phyloP scores from a whole-genome alignment of 2,329 filamentous ascomycete species.

The Diaporthe sp. region DNA sequence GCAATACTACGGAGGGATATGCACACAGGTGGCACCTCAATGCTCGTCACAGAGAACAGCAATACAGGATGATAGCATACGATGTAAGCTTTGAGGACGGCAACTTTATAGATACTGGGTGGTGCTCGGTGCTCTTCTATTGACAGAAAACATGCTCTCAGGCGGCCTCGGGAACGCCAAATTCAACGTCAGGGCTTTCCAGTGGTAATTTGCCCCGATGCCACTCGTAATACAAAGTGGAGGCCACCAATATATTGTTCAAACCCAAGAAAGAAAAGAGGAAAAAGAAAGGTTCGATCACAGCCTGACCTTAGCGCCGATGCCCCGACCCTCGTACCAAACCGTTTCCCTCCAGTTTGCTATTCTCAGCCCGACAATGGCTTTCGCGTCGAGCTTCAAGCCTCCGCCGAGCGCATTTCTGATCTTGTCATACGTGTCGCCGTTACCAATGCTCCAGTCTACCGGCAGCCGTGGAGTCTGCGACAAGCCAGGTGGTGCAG shows the following conservation, averaged over 20 bases:
- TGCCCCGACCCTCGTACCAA: conserved; percentile 78
- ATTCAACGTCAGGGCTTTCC: conserved; percentile 3
- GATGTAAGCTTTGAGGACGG: not conserved
- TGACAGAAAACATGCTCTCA: not conserved
- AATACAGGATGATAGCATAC: not conserved
- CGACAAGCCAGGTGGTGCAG: conserved; percentile 80
- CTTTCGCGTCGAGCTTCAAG: conserved; percentile 83
- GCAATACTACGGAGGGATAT: too few species aligned
- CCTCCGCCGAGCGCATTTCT: conserved; percentile 83
- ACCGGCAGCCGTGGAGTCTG: conserved; percentile 85
- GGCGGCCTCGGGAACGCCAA: not conserved
- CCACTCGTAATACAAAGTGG: not conserved
- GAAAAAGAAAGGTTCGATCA: conserved; percentile 49
- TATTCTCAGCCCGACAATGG: conserved; percentile 80
- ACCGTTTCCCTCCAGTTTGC: conserved; percentile 82
- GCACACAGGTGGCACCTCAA: too few species aligned
- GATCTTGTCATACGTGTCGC: conserved; percentile 84
- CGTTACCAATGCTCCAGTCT: conserved; percentile 79
- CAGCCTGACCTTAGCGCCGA: conserved; percentile 74
- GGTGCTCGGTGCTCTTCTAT: not conserved
- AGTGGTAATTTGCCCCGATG: not conserved
- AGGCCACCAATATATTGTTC: not conserved
- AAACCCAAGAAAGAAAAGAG: conserved; percentile 25
- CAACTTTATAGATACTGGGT: not conserved
- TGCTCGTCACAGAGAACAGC: too few species aligned